Evolutionary conservation across 1,284 basidiomycete species (phyloP), one percentile per base, ranked within the genome.

Genomic region (Naganishia sp.): DNA sequence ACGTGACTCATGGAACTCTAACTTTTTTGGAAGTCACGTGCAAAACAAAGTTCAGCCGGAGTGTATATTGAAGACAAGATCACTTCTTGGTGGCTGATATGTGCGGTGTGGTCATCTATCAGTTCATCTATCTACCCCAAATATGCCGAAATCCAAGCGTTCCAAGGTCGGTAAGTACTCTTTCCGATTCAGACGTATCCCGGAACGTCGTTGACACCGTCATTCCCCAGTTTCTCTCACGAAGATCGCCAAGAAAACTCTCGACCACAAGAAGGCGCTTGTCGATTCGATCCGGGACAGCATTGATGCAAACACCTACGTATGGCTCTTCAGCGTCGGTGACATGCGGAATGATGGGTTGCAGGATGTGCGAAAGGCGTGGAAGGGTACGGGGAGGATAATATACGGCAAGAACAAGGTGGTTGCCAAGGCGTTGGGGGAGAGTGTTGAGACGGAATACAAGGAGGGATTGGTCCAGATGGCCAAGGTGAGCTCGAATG

Each of bases 381-480:
- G 95, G 95, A 92, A 92, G 83, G 91, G 90, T 68, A 87, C 90
- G 70, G 90, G 89, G 52, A 86, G 94, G 72, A 88, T 99, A 82
- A 95, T 95, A 79, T 92, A 96, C 81, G 95, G 92, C 45, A 86
- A 90, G 75, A 88, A 90, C 71, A 89, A 91, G 43, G 92, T 99
- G 52, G 92, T 99, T 89, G 91, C 93, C 49, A 94, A 94, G 79
- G 95, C 93, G 52, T 83, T 99, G n/a, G 95, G 95, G 5, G 86
- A 87, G 63, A 89, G 90, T 7, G 84, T 86, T 48, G 94, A 92
- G 80, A 89, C 90, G 70, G 96, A 98, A 81, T 87, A 94, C 76
- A 84, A 87, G 69, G 81, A 84, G 68, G 94, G 93, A 5, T 79
- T 97, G 54, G 85, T 88, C 72, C 86, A 89, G 75, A 84, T 99